phyloP scores from a whole-genome alignment of 176 grass and related monocot species.

The Musa troglodytarum region DNA sequence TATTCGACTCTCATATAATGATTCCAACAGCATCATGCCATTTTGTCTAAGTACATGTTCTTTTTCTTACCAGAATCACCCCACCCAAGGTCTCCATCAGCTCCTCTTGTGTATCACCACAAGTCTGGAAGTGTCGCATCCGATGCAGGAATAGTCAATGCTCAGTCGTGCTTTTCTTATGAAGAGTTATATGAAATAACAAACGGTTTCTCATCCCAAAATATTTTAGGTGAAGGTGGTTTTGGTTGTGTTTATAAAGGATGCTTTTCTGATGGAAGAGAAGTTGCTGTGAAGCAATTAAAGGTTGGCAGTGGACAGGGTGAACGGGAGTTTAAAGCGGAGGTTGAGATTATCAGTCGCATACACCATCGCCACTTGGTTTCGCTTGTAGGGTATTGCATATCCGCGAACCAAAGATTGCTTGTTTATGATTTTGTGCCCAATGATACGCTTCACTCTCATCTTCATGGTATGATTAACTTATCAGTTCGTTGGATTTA shows the following conservation, averaged over 20 bases:
- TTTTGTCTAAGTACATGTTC: not conserved
- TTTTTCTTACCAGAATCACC: conserved; percentile 27
- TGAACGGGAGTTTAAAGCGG: conserved; percentile 27
- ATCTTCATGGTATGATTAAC: conserved; percentile 28
- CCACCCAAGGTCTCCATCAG: conserved; percentile 17
- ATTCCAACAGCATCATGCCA: not conserved
- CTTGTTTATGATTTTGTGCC: conserved; percentile 36
- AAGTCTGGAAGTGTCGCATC: conserved; percentile 39
- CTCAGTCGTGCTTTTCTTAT: conserved; percentile 30
- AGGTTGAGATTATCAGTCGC: conserved; percentile 33
- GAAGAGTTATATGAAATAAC: conserved; percentile 24
- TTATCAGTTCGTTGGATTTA: not conserved
- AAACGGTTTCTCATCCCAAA: conserved; percentile 24
- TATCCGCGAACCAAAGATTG: conserved; percentile 20
- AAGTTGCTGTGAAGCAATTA: conserved; percentile 25
- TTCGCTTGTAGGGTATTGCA: conserved; percentile 23
- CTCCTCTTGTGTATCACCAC: conserved; percentile 40
- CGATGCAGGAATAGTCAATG: conserved; percentile 53
- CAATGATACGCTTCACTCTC: conserved; percentile 27
- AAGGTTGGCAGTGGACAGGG: conserved; percentile 24
- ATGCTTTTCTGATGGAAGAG: conserved; percentile 13
- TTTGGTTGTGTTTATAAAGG: conserved; percentile 38
- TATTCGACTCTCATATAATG: not conserved
- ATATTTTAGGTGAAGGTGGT: conserved; percentile 34
- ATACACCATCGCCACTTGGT: conserved; percentile 37